These are phyloP conservation scores for Annulohypoxylon maeteangense DNA, from an alignment of 495 filamentous ascomycete genomes.

Conservation along the genomic window DNA sequence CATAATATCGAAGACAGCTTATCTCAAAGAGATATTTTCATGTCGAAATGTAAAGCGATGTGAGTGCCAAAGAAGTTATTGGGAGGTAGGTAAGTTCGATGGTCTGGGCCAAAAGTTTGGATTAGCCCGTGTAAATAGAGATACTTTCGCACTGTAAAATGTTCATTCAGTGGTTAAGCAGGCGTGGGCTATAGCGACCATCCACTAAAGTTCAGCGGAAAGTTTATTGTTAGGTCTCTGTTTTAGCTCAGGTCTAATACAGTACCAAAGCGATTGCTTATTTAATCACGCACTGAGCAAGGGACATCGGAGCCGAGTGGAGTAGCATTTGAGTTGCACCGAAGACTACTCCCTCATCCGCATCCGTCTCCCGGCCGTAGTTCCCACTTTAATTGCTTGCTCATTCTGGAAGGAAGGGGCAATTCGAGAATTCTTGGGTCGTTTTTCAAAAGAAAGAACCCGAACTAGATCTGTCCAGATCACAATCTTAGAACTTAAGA, in stretches of 20 bases:
- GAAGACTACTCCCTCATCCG: not conserved
- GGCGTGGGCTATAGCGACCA: too few relatives aligned
- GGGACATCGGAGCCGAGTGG: conserved; percentile 2
- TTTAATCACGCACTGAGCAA: too few relatives aligned
- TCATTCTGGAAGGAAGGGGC: not conserved
- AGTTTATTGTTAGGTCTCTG: too few relatives aligned
- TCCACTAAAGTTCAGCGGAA: too few relatives aligned
- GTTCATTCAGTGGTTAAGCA: too few relatives aligned
- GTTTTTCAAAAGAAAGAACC: not conserved
- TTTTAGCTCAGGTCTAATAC: too few relatives aligned
- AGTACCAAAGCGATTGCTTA: too few relatives aligned
- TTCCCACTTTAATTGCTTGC: not conserved
- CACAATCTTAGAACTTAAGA: not conserved
- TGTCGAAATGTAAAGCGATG: not conserved
- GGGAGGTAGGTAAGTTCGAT: too few relatives aligned
- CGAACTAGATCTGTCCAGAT: not conserved
- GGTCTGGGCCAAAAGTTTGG: too few relatives aligned
- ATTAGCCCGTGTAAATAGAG: too few relatives aligned
- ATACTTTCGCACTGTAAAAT: too few relatives aligned
- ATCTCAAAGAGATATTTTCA: not conserved
- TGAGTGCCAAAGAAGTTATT: not conserved
- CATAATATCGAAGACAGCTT: not conserved
- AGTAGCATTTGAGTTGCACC: not conserved
- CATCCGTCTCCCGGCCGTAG: not conserved
- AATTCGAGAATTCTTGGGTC: not conserved